These are phyloP conservation scores for Phaeosphaeriaceae sp. DNA, from an alignment of 2,329 filamentous ascomycete species.

Conservation along the genomic window DNA sequence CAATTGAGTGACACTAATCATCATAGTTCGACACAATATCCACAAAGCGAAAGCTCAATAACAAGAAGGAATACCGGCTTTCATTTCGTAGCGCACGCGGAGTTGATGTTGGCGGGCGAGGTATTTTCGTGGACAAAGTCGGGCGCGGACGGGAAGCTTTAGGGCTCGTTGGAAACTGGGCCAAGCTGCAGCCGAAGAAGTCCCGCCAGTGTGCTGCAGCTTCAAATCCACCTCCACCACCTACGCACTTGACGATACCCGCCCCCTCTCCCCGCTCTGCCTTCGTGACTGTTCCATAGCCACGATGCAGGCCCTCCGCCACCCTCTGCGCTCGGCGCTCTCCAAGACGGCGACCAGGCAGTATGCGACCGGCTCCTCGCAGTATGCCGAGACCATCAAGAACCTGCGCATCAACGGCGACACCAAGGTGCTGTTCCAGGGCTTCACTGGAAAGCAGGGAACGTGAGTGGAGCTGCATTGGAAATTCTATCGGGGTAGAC, in stretches of 20 bases:
- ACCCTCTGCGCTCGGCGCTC: constrained; percentile 74
- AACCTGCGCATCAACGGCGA: constrained; percentile 93
- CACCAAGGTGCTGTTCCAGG: constrained; percentile 96
- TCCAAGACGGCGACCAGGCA: constrained; percentile 73
- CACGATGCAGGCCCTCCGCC: constrained; percentile 86
- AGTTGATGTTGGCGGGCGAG: not conserved
- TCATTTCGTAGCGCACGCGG: not conserved
- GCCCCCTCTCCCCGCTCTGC: constrained; percentile 23
- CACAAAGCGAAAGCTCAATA: no score
- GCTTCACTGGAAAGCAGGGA: constrained; percentile 97
- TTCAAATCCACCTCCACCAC: constrained; percentile 23
- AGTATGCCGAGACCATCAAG: constrained; percentile 53
- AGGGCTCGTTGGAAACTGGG: constrained; percentile 1
- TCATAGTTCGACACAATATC: no score
- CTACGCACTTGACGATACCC: constrained; percentile 22
- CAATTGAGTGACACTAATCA: no score
- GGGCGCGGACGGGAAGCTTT: not conserved
- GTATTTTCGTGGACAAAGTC: not conserved
- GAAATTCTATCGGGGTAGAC: not conserved
- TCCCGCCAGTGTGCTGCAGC: constrained; percentile 30
- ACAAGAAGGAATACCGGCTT: no score
- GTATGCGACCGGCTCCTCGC: constrained; percentile 75
- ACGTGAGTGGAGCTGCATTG: constrained; percentile 56
- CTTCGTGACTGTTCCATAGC: constrained; percentile 36
- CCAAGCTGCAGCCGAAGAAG: constrained; percentile 28